Evolutionary conservation across 495 filamentous ascomycete species (phyloP).

Genomic region (Glutinoglossum americanum): DNA sequence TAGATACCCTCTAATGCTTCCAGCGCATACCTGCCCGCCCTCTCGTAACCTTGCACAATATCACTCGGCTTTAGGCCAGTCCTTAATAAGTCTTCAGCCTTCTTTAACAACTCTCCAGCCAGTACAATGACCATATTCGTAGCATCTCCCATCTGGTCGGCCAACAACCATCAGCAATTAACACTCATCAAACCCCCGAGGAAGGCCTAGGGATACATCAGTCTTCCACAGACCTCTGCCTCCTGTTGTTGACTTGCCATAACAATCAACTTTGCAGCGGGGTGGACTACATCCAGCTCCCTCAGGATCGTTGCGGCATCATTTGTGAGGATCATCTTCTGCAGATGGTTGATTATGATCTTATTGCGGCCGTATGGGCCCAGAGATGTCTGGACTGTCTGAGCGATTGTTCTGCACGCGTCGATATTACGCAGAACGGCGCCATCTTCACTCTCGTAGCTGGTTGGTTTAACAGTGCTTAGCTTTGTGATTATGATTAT

Average conservation of each 20-base stretch:
- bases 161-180: neutral
- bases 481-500: neutral
- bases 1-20: conserved; percentile 49
- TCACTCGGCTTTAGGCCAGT: conserved; percentile 95
- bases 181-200: too few species aligned
- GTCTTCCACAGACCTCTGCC: conserved; percentile 32
- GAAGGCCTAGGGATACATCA: too few species aligned
- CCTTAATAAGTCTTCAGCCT: conserved; percentile 85
- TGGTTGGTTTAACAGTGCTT: conserved; percentile 15
- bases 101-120: conserved; percentile 88
- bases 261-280: conserved; percentile 92
- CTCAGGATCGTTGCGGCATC: conserved; percentile 94
- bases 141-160: conserved; percentile 65
- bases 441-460: conserved; percentile 96
- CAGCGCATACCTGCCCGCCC: conserved; percentile 71
- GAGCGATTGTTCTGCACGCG: conserved; percentile 85
- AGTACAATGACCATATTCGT: conserved; percentile 95
- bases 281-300: conserved; percentile 96
- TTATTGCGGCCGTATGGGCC: conserved; percentile 98
- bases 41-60: conserved; percentile 88
- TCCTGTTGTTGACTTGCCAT: conserved; percentile 99
- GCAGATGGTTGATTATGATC: conserved; percentile 98
- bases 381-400: conserved; percentile 88
- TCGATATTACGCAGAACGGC: conserved; percentile 97
- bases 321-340: conserved; percentile 98